Percentiles rank a stretch among this genome's conserved stretches.
Conservation (phyloP, 2,329 filamentous ascomycete genomes). For the Aspergillaceae sp. region DNA sequence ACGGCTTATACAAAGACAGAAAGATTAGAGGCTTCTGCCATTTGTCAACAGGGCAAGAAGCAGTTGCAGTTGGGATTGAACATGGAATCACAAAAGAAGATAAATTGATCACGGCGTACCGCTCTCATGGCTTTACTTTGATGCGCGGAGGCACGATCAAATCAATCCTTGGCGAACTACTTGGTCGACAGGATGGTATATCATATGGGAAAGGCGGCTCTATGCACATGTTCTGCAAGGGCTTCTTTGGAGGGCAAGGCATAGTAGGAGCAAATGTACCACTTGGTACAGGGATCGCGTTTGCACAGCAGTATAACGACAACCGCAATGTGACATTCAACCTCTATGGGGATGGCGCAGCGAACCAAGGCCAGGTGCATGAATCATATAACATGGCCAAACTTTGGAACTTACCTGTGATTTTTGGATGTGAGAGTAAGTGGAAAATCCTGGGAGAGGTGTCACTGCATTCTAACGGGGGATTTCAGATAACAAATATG, state of each 20-base stretch:
- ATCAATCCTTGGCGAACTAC: conserved; percentile 85
- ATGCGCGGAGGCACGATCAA: conserved; percentile 86
- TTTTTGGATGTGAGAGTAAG: conserved; percentile 95
- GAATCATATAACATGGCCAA: conserved; percentile 99
- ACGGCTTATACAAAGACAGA: conserved; percentile 97
- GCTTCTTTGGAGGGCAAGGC: conserved; percentile 95
- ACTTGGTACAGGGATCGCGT: conserved; percentile 86
- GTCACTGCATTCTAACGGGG: neutral
- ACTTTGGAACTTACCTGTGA: conserved; percentile 86
- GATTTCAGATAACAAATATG: conserved; percentile 87
- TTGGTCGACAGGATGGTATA: conserved; percentile 87
- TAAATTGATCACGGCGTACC: conserved; percentile 91
- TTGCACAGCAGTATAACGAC: conserved; percentile 83
- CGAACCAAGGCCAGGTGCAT: conserved; percentile 97
- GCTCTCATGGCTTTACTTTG: conserved; percentile 91
- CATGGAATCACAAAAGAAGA: conserved; percentile 81
- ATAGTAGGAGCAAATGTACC: conserved; percentile 97
- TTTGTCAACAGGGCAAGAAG: conserved; percentile 91
- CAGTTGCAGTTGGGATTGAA: conserved; percentile 90
- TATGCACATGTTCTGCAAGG: conserved; percentile 98
- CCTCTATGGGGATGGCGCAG: conserved; percentile 90
- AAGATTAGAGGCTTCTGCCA: conserved; percentile 99
- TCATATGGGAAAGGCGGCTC: conserved; percentile 95
- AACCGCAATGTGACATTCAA: conserved; percentile 75
- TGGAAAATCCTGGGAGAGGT: conserved; percentile 28